phyloP scores from a whole-genome alignment of 352 stramenopile genomes.

The Globisporangium okanoganense region DNA sequence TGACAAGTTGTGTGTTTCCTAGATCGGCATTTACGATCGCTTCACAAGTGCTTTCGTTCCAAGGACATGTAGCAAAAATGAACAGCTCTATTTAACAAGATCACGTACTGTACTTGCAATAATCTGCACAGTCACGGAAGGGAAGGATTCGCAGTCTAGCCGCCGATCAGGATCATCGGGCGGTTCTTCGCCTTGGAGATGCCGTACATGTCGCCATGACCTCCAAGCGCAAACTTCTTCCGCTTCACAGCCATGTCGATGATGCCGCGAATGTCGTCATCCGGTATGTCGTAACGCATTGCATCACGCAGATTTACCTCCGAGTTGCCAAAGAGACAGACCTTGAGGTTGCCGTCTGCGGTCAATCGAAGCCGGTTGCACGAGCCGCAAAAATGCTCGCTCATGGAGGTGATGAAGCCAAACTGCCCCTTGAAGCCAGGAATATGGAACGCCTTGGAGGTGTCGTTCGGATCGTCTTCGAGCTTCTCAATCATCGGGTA shows the following conservation, averaged over 20 bases:
- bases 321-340: constrained; percentile 96
- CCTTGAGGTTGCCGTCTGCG: constrained; percentile 93
- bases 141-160: constrained; percentile 44
- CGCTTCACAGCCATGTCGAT: constrained; percentile 88
- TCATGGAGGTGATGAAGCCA: constrained; percentile 98
- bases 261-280: constrained; percentile 86
- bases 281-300: constrained; percentile 68
- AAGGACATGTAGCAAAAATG: constrained; percentile 4
- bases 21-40: too few species aligned
- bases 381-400: constrained; percentile 95
- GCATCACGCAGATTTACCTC: constrained; percentile 93
- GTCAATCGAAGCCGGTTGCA: constrained; percentile 97
- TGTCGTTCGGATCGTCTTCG: constrained; percentile 89
- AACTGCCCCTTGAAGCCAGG: constrained; percentile 67
- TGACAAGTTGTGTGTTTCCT: background rate
- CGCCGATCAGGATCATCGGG: constrained; percentile 98
- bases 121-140: background rate
- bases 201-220: constrained; percentile 92
- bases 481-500: constrained; percentile 56
- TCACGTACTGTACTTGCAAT: constrained; percentile 5
- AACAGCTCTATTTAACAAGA: constrained; percentile 10
- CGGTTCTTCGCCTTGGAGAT: constrained; percentile 92
- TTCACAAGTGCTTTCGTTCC: background rate
- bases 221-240: constrained; percentile 94
- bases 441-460: constrained; percentile 92